These are phyloP conservation scores for Phytopythium ostracodes DNA, from an alignment of 352 stramenopile genomes.

Conservation along the genomic window DNA sequence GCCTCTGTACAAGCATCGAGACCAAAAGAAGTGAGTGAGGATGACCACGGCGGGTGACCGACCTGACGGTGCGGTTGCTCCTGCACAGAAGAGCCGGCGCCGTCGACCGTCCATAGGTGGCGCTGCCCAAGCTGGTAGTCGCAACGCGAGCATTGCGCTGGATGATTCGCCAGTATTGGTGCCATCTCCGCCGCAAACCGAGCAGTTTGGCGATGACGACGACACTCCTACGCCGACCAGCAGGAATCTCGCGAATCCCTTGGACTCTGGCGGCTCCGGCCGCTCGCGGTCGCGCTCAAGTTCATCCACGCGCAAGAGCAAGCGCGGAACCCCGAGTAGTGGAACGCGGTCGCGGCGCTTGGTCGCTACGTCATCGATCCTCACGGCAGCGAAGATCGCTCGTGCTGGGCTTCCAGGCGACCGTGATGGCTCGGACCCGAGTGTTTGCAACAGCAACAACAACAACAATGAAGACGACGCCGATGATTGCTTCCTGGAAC, in stretches of 20 bases:
- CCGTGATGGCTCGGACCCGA: neutral
- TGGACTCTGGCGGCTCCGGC: neutral
- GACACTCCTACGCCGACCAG: neutral
- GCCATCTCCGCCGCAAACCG: neutral
- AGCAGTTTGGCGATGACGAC: neutral
- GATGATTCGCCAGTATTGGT: neutral
- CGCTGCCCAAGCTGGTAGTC: neutral
- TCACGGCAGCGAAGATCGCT: neutral
- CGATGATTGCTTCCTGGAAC: neutral
- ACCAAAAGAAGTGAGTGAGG: neutral
- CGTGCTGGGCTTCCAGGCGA: neutral
- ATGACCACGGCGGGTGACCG: slow-evolving; percentile 4
- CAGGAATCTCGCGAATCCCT: neutral
- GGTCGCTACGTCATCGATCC: neutral
- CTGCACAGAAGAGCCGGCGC: neutral
- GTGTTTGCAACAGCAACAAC: neutral
- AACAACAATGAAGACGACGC: slow-evolving; percentile 6
- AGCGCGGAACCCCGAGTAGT: neutral
- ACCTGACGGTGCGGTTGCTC: neutral
- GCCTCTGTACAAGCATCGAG: neutral
- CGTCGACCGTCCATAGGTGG: neutral
- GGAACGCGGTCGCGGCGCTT: neutral
- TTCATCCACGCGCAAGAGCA: neutral
- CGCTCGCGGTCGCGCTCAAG: neutral
- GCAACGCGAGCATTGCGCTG: neutral